Percentiles rank a stretch among this genome's conserved stretches.
These are phyloP conservation scores for Eurotiales sp. DNA, from an alignment of 2,329 filamentous ascomycete genomes.

Conservation along the genomic window DNA sequence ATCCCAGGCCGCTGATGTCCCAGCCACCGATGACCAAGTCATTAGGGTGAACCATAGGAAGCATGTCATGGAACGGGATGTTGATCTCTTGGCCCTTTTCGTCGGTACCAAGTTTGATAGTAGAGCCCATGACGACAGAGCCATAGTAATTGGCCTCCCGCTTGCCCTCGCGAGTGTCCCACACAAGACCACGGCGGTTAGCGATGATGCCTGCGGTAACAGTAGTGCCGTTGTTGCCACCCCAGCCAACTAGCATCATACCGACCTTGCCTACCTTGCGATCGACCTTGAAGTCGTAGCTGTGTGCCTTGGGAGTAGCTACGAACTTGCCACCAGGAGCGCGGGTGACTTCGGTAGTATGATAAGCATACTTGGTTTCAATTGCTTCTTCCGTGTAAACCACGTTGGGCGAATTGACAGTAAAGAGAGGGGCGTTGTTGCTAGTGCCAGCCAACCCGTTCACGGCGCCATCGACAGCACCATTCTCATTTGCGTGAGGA, in stretches of 20 bases:
- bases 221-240: slow-evolving; percentile 97
- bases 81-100: slow-evolving; percentile 86
- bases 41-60: slow-evolving; percentile 97
- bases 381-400: slow-evolving; percentile 84
- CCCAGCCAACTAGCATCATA: slow-evolving; percentile 96
- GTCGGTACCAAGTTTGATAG: slow-evolving; percentile 91
- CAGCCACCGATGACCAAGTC: slow-evolving; percentile 93
- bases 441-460: slow-evolving; percentile 46
- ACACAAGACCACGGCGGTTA: slow-evolving; percentile 79
- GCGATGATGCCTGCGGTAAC: slow-evolving; percentile 96
- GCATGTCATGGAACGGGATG: slow-evolving; percentile 88
- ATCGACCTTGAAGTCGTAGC: slow-evolving; percentile 97
- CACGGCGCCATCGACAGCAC: slow-evolving; percentile 49
- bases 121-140: slow-evolving; percentile 94
- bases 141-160: slow-evolving; percentile 95
- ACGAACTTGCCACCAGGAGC: slow-evolving; percentile 71
- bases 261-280: slow-evolving; percentile 89
- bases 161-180: slow-evolving; percentile 89
- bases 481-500: slow-evolving; percentile 75
- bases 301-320: slow-evolving; percentile 79
- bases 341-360: slow-evolving; percentile 78
- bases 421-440: slow-evolving; percentile 61
- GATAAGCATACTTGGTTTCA: slow-evolving; percentile 92
- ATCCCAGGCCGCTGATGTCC: slow-evolving; percentile 91
- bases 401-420: slow-evolving; percentile 88